Evolutionary conservation across 1,284 basidiomycete genomes (phyloP).

Genomic region (Moesziomyces antarcticus): DNA sequence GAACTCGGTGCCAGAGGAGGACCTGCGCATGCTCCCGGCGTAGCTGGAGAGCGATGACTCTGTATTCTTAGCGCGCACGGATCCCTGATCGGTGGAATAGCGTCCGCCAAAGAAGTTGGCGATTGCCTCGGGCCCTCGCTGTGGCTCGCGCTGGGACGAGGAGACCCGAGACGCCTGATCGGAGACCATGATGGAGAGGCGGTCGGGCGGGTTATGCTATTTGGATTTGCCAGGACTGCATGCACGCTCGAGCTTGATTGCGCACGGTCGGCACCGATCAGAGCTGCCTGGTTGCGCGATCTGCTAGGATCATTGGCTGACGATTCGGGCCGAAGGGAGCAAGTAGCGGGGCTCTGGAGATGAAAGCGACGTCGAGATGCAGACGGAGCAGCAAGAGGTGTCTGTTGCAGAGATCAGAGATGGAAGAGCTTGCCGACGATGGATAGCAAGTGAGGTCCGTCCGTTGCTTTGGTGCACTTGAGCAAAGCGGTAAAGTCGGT

Average conservation of each 20-base stretch:
- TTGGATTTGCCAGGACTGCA: not conserved
- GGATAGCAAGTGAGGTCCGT: not conserved
- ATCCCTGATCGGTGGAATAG: conserved; percentile 30
- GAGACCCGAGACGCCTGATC: conserved; percentile 14
- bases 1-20: conserved; percentile 30
- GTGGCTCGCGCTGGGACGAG: conserved; percentile 31
- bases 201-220: not conserved
- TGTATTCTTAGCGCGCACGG: conserved; percentile 15
- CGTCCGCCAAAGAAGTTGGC: conserved; percentile 40
- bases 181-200: conserved; percentile 12
- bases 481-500: too few relatives aligned
- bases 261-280: not conserved
- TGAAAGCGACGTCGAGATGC: not conserved
- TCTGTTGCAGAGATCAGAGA: not conserved
- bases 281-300: not conserved
- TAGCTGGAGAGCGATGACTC: conserved; percentile 31
- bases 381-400: not conserved
- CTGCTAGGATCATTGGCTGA: not conserved
- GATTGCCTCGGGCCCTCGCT: conserved; percentile 39
- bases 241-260: not conserved
- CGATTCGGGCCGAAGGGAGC: too few relatives aligned
- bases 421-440: not conserved
- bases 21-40: conserved; percentile 31
- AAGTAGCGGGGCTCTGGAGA: too few relatives aligned
- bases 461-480: not conserved